Percentiles rank a stretch among this genome's conserved stretches.
These are phyloP conservation scores for Hypoxylon lienhwacheense DNA, from an alignment of 495 filamentous ascomycete genomes.

Conservation along the genomic window DNA sequence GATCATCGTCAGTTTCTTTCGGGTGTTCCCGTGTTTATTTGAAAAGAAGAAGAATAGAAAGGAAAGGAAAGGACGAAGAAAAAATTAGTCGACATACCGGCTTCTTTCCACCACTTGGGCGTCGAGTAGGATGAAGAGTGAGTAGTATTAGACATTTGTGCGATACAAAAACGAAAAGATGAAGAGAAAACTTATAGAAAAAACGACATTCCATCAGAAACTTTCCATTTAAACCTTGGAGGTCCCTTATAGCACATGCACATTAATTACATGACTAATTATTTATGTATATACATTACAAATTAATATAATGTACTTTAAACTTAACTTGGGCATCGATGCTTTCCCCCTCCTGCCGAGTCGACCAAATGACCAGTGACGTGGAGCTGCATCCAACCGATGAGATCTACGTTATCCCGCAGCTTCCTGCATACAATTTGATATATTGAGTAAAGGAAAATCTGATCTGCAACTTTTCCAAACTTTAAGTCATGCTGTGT, in stretches of 20 bases:
- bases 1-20: not conserved
- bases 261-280: too few relatives aligned
- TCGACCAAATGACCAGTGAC: conserved; percentile 24
- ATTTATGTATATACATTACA: too few relatives aligned
- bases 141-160: too few relatives aligned
- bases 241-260: too few relatives aligned
- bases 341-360: conserved; percentile 4
- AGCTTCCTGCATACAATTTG: not conserved
- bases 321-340: conserved; percentile 25
- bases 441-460: too few relatives aligned
- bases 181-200: not conserved
- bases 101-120: conserved; percentile 59
- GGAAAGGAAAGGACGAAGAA: not conserved
- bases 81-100: conserved; percentile 27
- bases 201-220: too few relatives aligned
- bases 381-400: conserved; percentile 16
- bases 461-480: too few relatives aligned
- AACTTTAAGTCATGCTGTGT: too few relatives aligned
- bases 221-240: too few relatives aligned
- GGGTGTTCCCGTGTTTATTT: not conserved
- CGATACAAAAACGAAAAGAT: not conserved
- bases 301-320: conserved; percentile 10
- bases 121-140: conserved; percentile 42
- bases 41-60: not conserved
- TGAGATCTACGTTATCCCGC: conserved; percentile 23